Conservation (phyloP, 768 basidiomycete species). For the Kwoniella newhampshirensis region DNA sequence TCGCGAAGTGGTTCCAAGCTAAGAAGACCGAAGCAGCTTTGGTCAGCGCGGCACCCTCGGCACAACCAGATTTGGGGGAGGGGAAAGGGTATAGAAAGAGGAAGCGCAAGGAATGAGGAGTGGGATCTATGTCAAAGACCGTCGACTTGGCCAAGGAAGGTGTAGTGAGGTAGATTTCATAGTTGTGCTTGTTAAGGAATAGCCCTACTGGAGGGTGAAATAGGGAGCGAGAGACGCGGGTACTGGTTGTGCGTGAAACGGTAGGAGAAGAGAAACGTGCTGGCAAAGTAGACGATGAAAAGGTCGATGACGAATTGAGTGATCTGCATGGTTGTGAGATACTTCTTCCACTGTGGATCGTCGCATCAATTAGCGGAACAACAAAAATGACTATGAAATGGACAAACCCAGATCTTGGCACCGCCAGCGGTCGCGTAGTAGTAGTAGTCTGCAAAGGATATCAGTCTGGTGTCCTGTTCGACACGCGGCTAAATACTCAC, state of each 20-base stretch:
- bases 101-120: slow-evolving; percentile 49
- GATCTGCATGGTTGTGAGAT: slow-evolving; percentile 95
- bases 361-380: neutral
- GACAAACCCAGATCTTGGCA: slow-evolving; percentile 83
- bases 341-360: slow-evolving; percentile 86
- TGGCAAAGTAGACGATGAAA: slow-evolving; percentile 87
- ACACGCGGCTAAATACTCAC: slow-evolving; percentile 58
- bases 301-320: slow-evolving; percentile 92
- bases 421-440: slow-evolving; percentile 98
- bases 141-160: too few species aligned
- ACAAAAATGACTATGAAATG: neutral
- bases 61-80: slow-evolving; percentile 24
- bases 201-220: slow-evolving; percentile 23
- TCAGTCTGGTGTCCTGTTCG: neutral
- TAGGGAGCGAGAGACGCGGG: slow-evolving; percentile 22
- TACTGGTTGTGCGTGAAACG: slow-evolving; percentile 33
- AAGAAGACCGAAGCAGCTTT: slow-evolving; percentile 1
- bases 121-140: too few species aligned
- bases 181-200: slow-evolving; percentile 4
- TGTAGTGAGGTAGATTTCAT: slow-evolving; percentile 1
- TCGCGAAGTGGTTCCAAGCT: slow-evolving; percentile 79
- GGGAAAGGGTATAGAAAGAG: neutral
- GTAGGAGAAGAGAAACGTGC: slow-evolving; percentile 60
- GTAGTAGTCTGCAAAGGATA: slow-evolving; percentile 76
- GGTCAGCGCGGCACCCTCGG: slow-evolving; percentile 17